A percentile compares a stretch with the other conserved stretches of the same genome.
Evolutionary conservation across 306 rosid genomes (phyloP).

Genomic region (Fragaria ananassa): DNA sequence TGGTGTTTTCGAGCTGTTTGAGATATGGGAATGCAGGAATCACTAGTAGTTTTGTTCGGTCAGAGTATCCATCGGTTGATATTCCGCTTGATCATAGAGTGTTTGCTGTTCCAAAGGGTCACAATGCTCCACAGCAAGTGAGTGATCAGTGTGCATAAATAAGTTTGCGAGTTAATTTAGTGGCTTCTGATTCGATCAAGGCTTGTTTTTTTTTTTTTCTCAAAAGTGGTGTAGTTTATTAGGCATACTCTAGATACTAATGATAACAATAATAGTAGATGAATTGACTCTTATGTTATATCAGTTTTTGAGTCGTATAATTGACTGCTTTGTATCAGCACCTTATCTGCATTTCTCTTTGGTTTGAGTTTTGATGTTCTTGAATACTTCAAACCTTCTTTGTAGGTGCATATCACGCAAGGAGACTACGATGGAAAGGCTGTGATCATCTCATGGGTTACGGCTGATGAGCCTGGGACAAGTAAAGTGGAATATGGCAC

Average conservation of each 20-base stretch:
- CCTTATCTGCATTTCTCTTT: neutral
- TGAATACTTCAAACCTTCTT: slow-evolving; percentile 13
- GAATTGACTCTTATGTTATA: neutral
- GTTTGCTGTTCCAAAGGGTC: slow-evolving; percentile 64
- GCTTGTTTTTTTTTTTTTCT: neutral
- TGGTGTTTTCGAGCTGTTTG: slow-evolving; percentile 41
- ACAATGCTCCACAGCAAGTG: slow-evolving; percentile 94
- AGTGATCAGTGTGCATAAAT: neutral
- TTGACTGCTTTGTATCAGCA: neutral
- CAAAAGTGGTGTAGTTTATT: neutral
- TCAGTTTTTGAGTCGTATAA: neutral
- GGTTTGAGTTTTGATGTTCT: slow-evolving; percentile 12
- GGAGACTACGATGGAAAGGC: slow-evolving; percentile 96
- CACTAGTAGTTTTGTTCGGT: slow-evolving; percentile 72
- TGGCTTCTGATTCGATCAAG: neutral
- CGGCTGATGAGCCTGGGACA: slow-evolving; percentile 62
- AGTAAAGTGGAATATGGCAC: slow-evolving; percentile 62
- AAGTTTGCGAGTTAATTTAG: neutral
- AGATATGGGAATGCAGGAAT: slow-evolving; percentile 57
- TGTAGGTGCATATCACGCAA: slow-evolving; percentile 92
- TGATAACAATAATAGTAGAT: neutral
- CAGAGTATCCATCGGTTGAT: slow-evolving; percentile 70
- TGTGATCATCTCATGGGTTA: slow-evolving; percentile 87
- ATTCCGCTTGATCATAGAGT: slow-evolving; percentile 65
- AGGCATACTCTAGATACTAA: neutral